Percentiles rank a stretch among this genome's conserved stretches.
phyloP scores from a whole-genome alignment of 73 alveolate genomes.

The Paraurostyla sp. region DNA sequence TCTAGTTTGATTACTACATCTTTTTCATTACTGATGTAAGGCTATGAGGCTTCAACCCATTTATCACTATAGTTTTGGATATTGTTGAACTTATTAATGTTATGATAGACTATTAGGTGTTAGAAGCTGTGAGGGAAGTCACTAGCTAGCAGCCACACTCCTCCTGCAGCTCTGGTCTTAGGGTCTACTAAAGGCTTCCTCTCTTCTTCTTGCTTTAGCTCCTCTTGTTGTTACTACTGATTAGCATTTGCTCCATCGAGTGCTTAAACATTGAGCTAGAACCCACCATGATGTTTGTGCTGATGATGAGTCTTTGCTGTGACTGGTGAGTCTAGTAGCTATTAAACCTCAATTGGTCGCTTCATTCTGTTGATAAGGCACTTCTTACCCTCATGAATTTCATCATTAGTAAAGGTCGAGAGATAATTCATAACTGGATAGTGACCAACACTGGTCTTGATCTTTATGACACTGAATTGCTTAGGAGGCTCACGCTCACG shows the following conservation, averaged over 20 bases:
- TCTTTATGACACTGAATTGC: constrained; percentile 71
- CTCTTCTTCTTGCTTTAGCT: constrained; percentile 45
- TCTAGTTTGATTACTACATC: constrained; percentile 61
- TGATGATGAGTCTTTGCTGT: constrained; percentile 22
- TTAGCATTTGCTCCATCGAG: background rate
- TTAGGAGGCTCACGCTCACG: constrained; percentile 81
- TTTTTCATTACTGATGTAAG: constrained; percentile 72
- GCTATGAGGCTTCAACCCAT: constrained; percentile 68
- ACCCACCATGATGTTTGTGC: constrained; percentile 29
- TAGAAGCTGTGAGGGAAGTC: constrained; percentile 85
- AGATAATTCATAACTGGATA: constrained; percentile 75
- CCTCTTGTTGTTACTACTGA: background rate
- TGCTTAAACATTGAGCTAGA: constrained; percentile 42
- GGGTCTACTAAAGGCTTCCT: constrained; percentile 71
- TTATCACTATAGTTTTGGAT: constrained; percentile 58
- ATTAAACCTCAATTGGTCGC: constrained; percentile 68
- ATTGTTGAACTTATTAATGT: constrained; percentile 74
- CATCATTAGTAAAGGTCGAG: constrained; percentile 84
- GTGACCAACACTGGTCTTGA: constrained; percentile 79
- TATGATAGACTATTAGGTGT: constrained; percentile 78
- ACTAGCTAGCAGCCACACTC: constrained; percentile 85
- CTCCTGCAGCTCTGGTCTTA: constrained; percentile 87
- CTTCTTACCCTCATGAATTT: constrained; percentile 81
- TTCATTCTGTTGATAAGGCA: constrained; percentile 77
- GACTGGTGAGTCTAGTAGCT: background rate